phyloP scores from a whole-genome alignment of 2,329 filamentous ascomycete genomes.

The Fusarium tanahbumbuense region DNA sequence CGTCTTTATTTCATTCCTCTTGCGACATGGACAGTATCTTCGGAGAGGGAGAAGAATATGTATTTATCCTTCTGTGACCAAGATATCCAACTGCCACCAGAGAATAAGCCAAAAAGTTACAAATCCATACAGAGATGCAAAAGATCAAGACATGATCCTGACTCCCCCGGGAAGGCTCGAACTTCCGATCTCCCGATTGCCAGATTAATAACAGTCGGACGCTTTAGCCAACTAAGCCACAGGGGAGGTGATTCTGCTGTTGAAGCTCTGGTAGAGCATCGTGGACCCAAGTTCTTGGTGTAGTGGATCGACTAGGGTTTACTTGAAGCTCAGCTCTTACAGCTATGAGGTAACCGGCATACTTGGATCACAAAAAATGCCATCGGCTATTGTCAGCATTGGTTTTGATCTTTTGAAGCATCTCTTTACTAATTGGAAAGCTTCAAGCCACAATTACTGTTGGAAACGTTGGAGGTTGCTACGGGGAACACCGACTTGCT shows the following conservation, averaged over 20 bases:
- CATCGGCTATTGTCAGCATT: neutral
- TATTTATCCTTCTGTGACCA: neutral
- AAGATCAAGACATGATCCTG: neutral
- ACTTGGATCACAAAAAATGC: neutral
- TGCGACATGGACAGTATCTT: neutral
- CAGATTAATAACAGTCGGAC: slow-evolving; percentile 38
- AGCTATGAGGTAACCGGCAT: neutral
- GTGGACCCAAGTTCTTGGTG: neutral
- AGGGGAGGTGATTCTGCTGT: slow-evolving; percentile 22
- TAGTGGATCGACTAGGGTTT: slow-evolving; percentile 6
- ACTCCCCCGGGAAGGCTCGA: slow-evolving; percentile 47
- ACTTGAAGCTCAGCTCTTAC: neutral
- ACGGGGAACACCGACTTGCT: neutral
- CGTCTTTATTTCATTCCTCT: neutral
- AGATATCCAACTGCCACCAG: neutral
- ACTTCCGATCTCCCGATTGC: slow-evolving; percentile 48
- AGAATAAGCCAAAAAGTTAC: neutral
- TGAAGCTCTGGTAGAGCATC: neutral
- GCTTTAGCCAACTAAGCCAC: slow-evolving; percentile 45
- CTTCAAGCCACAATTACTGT: neutral
- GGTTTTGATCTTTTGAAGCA: neutral
- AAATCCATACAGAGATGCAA: neutral
- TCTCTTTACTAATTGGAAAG: neutral
- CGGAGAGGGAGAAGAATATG: neutral
- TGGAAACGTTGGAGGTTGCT: neutral